Percentiles rank a stretch among this genome's conserved stretches.
Evolutionary conservation across 345 rosid species (phyloP).

Genomic region (Brassica rapa): DNA sequence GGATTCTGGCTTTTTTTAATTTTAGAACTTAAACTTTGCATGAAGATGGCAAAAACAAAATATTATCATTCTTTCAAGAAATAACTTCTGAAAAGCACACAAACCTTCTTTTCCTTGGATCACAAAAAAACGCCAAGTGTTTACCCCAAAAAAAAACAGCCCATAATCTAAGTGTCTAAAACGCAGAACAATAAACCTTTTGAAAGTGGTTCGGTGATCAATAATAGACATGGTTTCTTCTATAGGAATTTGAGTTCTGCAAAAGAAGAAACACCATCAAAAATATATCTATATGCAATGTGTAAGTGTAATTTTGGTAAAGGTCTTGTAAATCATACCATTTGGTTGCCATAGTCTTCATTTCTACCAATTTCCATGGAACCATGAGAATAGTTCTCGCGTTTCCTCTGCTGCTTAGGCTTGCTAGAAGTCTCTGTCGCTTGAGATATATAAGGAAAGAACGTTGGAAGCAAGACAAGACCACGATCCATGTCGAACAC

Average conservation of each 20-base stretch:
- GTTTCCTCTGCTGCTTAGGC: slow-evolving; percentile 49
- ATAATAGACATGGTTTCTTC: slow-evolving; percentile 57
- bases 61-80: not conserved
- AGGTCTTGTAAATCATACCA: slow-evolving; percentile 41
- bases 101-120: slow-evolving; percentile 1
- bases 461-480: slow-evolving; percentile 53
- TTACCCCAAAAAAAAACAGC: not conserved
- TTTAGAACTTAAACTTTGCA: not conserved
- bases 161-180: not conserved
- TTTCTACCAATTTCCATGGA: slow-evolving; percentile 40
- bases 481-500: slow-evolving; percentile 66
- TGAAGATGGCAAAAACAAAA: not conserved
- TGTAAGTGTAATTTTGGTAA: not conserved
- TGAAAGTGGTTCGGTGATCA: slow-evolving; percentile 35
- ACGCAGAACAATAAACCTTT: slow-evolving; percentile 11
- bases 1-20: not conserved
- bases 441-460: slow-evolving; percentile 62
- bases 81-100: not conserved
- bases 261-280: not conserved
- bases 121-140: not conserved
- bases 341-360: slow-evolving; percentile 49
- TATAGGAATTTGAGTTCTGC: slow-evolving; percentile 47
- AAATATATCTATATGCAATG: not conserved
- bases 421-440: slow-evolving; percentile 49
- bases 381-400: slow-evolving; percentile 50